Base-by-base conservation (phyloP, 2,329 filamentous ascomycete genomes). In the Venturia aucupariae region DNA sequence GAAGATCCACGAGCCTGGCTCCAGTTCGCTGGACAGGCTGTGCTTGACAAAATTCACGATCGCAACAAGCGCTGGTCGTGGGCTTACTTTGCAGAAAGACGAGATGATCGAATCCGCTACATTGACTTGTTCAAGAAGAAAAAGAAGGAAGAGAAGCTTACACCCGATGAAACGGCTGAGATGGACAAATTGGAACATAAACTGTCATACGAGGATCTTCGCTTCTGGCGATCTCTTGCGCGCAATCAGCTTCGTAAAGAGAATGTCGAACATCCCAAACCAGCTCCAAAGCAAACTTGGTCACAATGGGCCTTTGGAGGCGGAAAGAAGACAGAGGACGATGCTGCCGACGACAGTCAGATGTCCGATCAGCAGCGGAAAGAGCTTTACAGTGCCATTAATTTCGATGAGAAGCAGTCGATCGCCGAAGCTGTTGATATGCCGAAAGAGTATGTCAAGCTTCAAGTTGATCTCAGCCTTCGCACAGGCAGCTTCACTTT, bases 331-430 rank as follows among this genome's bases (percentile, higher is more conserved):
- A 84, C 86, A 0, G 81, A 87, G 61, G 78, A 82, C 61, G 83
- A 89, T 48, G 81, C 89, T 55, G 82, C 86, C 4, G 89, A 95
- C 69, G 89, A 92, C 67, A 90, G 87, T 0, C 85, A 91, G 66
- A 96, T 99, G 82, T 95, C 90, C 0, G 94, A 99, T 67, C 88
- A 97, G 75, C 92, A 99, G 74, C 88, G 93, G 51, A 92, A 97
- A 74, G 93, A 99, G 76, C 83, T 99, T 11, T 99, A 97, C 75
- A 89, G 95, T 69, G 95, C 91, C 61, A 99, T 99, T 70, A 94
- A 97, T 71, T 99, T 93, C 87, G 90, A 99, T 67, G 94, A 99
- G 76, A 97, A 97, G 79, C 87, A 92, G 66, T 90, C 89, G 1
- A 82, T 99, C 46, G 83, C 91, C 0, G 92, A 96, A 69, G 88